Conservation (phyloP, 495 filamentous ascomycete genomes). For the Neurospora tetrasperma region DNA sequence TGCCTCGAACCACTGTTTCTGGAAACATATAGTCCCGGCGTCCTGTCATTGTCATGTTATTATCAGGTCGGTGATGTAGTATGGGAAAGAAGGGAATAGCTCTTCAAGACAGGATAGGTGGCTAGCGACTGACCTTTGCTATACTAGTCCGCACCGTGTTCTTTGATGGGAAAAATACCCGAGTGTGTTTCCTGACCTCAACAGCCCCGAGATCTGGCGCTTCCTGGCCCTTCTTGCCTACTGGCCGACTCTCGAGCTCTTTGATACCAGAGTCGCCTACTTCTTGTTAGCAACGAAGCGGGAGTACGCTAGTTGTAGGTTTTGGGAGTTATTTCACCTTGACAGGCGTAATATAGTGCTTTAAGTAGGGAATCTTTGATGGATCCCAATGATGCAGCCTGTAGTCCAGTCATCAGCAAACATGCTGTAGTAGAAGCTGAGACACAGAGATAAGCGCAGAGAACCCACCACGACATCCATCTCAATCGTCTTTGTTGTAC, state of each 20-base stretch:
- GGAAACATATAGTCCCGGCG: constrained; percentile 76
- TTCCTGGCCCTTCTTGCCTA: constrained; percentile 21
- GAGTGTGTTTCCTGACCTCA: constrained; percentile 43
- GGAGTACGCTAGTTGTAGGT: not conserved
- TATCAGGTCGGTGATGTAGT: too few relatives aligned
- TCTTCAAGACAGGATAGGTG: constrained; percentile 19
- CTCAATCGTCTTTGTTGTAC: constrained; percentile 35
- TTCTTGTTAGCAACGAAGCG: not conserved
- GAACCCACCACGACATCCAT: constrained; percentile 49
- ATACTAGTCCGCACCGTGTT: constrained; percentile 46
- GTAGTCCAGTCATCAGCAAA: not conserved
- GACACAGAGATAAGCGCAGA: not conserved
- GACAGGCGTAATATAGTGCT: constrained; percentile 63
- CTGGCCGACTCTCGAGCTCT: constrained; percentile 42
- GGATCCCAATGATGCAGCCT: constrained; percentile 73
- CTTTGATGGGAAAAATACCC: constrained; percentile 74
- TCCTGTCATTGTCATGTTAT: constrained; percentile 15
- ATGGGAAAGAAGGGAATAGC: not conserved
- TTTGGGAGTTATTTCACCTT: constrained; percentile 39
- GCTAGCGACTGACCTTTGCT: constrained; percentile 46
- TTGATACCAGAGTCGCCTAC: constrained; percentile 49
- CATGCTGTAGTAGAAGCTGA: not conserved
- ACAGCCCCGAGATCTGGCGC: constrained; percentile 20
- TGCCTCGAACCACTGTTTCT: constrained; percentile 54
- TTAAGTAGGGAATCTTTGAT: constrained; percentile 57